A percentile compares a stretch with the other conserved stretches of the same genome.
phyloP scores from a whole-genome alignment of 257 asterid genomes.

The Anisodus tanguticus region DNA sequence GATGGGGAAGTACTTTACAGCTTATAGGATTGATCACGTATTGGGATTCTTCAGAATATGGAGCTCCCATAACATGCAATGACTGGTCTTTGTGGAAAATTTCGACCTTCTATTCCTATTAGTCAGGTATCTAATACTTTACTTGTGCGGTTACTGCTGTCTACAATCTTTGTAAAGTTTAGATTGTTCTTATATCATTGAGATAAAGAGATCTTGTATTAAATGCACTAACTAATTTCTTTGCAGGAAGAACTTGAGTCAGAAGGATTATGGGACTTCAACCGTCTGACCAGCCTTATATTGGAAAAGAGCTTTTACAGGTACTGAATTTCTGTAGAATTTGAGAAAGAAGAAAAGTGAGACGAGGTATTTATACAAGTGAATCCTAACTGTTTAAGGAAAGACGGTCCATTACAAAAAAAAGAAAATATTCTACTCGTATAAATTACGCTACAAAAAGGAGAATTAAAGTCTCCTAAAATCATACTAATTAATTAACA shows the following conservation, averaged over 20 bases:
- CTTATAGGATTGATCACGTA: constrained; percentile 94
- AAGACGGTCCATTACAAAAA: not conserved
- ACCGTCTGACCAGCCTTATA: constrained; percentile 82
- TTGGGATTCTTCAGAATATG: constrained; percentile 95
- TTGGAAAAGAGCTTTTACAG: constrained; percentile 60
- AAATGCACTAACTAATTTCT: not conserved
- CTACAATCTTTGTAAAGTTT: not conserved
- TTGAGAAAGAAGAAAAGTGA: not conserved
- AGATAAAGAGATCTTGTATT: not conserved
- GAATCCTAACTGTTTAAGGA: not conserved
- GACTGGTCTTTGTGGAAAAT: constrained; percentile 98
- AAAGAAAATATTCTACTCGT: not conserved
- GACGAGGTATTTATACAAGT: not conserved
- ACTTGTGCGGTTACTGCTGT: not conserved
- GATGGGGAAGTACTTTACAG: constrained; percentile 98
- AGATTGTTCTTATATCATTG: constrained; percentile 17
- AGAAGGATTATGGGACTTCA: constrained; percentile 96
- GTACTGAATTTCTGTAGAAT: constrained; percentile 42
- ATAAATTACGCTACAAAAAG: not conserved
- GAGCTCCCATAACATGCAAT: constrained; percentile 95
- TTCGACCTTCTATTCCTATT: constrained; percentile 91
- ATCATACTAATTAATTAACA: not conserved
- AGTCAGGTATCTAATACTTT: constrained; percentile 61
- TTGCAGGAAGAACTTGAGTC: constrained; percentile 88
- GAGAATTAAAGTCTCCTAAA: not conserved